These are phyloP conservation scores for Trichoderma semiorbis DNA, from an alignment of 2,329 filamentous ascomycete species.

Conservation along the genomic window DNA sequence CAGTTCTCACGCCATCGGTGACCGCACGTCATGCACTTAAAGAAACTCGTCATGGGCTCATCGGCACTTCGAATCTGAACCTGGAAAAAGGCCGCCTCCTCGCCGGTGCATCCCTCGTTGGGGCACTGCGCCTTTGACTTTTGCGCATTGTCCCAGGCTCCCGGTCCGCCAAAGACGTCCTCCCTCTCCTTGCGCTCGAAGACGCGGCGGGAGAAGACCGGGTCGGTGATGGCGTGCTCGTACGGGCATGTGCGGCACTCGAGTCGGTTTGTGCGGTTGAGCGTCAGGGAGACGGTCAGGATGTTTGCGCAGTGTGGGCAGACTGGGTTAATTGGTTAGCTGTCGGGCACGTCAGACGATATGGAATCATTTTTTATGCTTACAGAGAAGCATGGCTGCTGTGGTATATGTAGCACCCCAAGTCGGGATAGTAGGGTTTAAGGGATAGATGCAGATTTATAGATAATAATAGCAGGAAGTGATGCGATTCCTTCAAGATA, in stretches of 20 bases:
- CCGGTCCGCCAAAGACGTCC: slow-evolving; percentile 82
- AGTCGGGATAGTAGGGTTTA: neutral
- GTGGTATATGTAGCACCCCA: neutral
- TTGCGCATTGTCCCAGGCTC: slow-evolving; percentile 87
- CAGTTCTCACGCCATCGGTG: slow-evolving; percentile 66
- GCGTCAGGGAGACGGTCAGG: slow-evolving; percentile 65
- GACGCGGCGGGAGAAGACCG: slow-evolving; percentile 77
- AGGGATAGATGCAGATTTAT: neutral
- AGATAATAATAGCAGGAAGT: neutral
- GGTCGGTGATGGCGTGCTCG: slow-evolving; percentile 74
- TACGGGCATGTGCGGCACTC: slow-evolving; percentile 96
- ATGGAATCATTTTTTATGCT: slow-evolving; percentile 19
- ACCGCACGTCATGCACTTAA: slow-evolving; percentile 71
- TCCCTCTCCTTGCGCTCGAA: slow-evolving; percentile 86
- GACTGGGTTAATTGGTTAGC: slow-evolving; percentile 47
- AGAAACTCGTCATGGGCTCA: slow-evolving; percentile 97
- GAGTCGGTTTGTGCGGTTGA: slow-evolving; percentile 69
- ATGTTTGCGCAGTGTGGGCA: slow-evolving; percentile 83
- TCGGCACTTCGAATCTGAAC: slow-evolving; percentile 97
- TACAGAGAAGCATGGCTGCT: slow-evolving; percentile 64
- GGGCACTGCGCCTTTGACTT: slow-evolving; percentile 81
- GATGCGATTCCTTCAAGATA: neutral
- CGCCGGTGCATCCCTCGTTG: slow-evolving; percentile 73
- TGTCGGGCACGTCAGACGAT: neutral
- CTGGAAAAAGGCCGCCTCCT: slow-evolving; percentile 90